Conservation (phyloP, 2,329 filamentous ascomycete species). For the Colletotrichum sp. region DNA sequence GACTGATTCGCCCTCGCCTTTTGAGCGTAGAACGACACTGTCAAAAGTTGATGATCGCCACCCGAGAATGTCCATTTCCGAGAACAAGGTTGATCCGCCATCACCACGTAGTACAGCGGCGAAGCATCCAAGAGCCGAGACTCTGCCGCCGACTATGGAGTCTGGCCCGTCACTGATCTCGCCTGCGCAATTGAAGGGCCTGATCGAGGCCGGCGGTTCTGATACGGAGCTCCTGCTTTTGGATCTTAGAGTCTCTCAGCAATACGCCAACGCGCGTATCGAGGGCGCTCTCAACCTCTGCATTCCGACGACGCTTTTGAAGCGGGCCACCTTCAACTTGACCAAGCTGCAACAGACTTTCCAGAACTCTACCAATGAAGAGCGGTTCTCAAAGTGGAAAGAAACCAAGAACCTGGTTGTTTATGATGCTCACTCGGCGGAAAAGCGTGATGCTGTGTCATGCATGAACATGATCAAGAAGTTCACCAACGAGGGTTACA, state of each 20-base stretch:
- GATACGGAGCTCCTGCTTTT: constrained; percentile 68
- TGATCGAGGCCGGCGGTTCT: constrained; percentile 50
- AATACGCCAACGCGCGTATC: constrained; percentile 78
- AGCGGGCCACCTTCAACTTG: constrained; percentile 88
- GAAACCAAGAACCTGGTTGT: constrained; percentile 80
- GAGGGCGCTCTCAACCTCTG: constrained; percentile 87
- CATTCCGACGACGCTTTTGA: constrained; percentile 92
- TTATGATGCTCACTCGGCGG: constrained; percentile 80
- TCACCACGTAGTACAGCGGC: constrained; percentile 27
- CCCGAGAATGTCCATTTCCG: constrained; percentile 59
- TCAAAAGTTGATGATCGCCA: constrained; percentile 56
- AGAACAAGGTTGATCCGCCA: constrained; percentile 49
- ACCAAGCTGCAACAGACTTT: constrained; percentile 89
- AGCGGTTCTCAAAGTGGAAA: constrained; percentile 78
- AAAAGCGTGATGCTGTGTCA: constrained; percentile 80
- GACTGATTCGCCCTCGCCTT: constrained; percentile 36
- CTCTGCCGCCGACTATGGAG: constrained; percentile 56
- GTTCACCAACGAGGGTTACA: constrained; percentile 84
- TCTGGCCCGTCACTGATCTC: constrained; percentile 57
- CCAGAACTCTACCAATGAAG: constrained; percentile 71
- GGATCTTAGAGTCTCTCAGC: constrained; percentile 86
- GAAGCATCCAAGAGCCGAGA: constrained; percentile 48
- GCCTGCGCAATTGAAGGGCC: constrained; percentile 57
- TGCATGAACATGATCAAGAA: constrained; percentile 92
- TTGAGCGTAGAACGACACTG: constrained; percentile 37